Evolutionary conservation across 352 stramenopile genomes (phyloP).

Genomic region (Phytophthora pisi): DNA sequence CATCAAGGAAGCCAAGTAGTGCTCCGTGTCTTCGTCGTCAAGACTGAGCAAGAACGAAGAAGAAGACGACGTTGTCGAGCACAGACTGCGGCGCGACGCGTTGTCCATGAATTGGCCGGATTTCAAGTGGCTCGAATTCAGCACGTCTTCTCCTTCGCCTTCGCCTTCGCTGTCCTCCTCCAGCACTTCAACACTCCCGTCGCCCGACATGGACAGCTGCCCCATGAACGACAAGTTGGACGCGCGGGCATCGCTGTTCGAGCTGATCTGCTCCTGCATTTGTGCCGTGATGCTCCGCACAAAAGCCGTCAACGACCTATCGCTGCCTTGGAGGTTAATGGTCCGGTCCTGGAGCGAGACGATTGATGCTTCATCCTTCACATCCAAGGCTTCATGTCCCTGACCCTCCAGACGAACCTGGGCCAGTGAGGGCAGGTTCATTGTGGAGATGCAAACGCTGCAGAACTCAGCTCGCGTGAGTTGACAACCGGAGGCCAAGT

Average conservation of each 20-base stretch:
- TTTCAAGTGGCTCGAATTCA: slow-evolving; percentile 18
- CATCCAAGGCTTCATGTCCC: neutral
- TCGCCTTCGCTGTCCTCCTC: neutral
- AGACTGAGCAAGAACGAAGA: slow-evolving; percentile 14
- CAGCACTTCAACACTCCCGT: neutral
- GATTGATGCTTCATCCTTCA: neutral
- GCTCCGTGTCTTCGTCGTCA: slow-evolving; percentile 15
- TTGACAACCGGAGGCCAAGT: slow-evolving; percentile 5
- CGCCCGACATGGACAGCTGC: slow-evolving; percentile 8
- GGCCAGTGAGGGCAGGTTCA: slow-evolving; percentile 10
- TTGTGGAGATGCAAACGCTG: slow-evolving; percentile 17
- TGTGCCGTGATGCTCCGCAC: slow-evolving; percentile 19
- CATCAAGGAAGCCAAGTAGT: slow-evolving; percentile 26
- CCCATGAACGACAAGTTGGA: slow-evolving; percentile 23
- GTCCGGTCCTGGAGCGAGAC: slow-evolving; percentile 2
- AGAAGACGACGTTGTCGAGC: slow-evolving; percentile 21
- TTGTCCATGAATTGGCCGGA: neutral
- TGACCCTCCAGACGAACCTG: neutral
- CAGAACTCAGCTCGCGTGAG: slow-evolving; percentile 20
- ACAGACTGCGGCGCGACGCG: slow-evolving; percentile 16
- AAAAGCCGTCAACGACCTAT: slow-evolving; percentile 23
- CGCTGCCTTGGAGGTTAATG: slow-evolving; percentile 15
- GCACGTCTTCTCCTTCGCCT: slow-evolving; percentile 7
- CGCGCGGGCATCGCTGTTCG: slow-evolving; percentile 2
- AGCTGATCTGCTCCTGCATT: slow-evolving; percentile 17